phyloP scores from a whole-genome alignment of 257 asterid species.

The Solanum infundibuliforme region DNA sequence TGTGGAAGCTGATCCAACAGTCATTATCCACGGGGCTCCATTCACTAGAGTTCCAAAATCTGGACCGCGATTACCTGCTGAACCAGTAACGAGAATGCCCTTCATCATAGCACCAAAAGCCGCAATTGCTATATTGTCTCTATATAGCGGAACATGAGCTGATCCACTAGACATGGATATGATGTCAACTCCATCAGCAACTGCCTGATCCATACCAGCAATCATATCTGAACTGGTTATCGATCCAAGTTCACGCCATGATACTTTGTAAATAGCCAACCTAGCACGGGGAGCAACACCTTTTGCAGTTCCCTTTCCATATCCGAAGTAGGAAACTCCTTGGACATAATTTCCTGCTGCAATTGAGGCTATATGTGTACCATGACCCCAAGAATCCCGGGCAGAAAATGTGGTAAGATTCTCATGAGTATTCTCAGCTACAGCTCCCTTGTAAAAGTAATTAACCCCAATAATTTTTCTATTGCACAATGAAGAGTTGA shows the following conservation, averaged over 20 bases:
- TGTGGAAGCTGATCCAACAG: constrained; percentile 17
- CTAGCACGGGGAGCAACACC: constrained; percentile 11
- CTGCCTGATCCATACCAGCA: constrained; percentile 16
- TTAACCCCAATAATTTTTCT: neutral
- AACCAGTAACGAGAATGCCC: constrained; percentile 20
- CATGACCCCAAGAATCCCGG: constrained; percentile 5
- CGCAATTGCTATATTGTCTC: constrained; percentile 19
- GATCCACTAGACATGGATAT: neutral
- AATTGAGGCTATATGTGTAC: constrained; percentile 1
- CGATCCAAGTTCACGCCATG: neutral
- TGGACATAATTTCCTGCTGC: constrained; percentile 3
- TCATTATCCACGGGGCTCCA: constrained; percentile 30
- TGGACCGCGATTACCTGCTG: constrained; percentile 16
- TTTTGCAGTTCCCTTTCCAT: constrained; percentile 11
- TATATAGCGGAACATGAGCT: neutral
- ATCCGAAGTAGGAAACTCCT: constrained; percentile 5
- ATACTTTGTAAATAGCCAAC: constrained; percentile 6
- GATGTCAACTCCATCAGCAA: constrained; percentile 4
- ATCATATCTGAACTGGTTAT: constrained; percentile 2
- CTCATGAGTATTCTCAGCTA: neutral
- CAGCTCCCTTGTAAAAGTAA: neutral
- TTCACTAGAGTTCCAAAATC: constrained; percentile 10
- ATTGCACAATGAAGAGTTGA: neutral
- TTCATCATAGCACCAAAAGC: constrained; percentile 37
- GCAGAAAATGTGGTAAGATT: constrained; percentile 10